A percentile compares a stretch with the other conserved stretches of the same genome.
These are phyloP conservation scores for Centella asiatica DNA, from an alignment of 129 eudicot species.

Conservation along the genomic window DNA sequence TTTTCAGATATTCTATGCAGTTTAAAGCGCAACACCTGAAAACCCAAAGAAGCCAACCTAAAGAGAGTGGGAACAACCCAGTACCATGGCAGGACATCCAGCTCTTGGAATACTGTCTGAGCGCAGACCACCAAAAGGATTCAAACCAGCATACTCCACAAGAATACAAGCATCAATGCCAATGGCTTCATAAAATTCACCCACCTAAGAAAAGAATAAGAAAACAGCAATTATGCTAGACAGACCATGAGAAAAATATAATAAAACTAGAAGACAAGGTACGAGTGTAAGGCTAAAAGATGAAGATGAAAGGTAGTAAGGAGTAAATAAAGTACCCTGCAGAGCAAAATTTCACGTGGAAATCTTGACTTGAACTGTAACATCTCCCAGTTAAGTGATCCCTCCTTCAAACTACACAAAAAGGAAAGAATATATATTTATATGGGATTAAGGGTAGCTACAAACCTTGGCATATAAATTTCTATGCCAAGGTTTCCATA, in stretches of 20 bases:
- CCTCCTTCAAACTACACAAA: constrained; percentile 68
- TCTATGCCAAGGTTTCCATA: too few species aligned
- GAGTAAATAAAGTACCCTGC: constrained; percentile 58
- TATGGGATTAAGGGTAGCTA: too few species aligned
- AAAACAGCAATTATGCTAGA: constrained; percentile 3
- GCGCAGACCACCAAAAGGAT: constrained; percentile 94
- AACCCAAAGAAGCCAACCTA: background rate
- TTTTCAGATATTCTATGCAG: background rate
- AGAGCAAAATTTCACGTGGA: constrained; percentile 95
- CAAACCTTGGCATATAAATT: too few species aligned
- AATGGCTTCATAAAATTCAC: constrained; percentile 93
- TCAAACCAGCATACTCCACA: constrained; percentile 94
- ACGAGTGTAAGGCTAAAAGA: background rate
- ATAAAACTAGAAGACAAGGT: constrained; percentile 2
- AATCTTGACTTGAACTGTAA: constrained; percentile 84
- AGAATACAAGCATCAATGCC: constrained; percentile 96
- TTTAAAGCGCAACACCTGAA: background rate
- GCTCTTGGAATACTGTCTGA: constrained; percentile 88
- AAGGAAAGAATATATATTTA: background rate
- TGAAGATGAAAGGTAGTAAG: background rate
- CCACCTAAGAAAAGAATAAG: constrained; percentile 69
- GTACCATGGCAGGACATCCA: constrained; percentile 93
- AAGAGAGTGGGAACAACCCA: background rate
- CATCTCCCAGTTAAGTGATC: constrained; percentile 80
- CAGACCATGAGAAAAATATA: background rate